phyloP scores from a whole-genome alignment of 1,139 yeast genomes.

The Diutina mesorugosa region DNA sequence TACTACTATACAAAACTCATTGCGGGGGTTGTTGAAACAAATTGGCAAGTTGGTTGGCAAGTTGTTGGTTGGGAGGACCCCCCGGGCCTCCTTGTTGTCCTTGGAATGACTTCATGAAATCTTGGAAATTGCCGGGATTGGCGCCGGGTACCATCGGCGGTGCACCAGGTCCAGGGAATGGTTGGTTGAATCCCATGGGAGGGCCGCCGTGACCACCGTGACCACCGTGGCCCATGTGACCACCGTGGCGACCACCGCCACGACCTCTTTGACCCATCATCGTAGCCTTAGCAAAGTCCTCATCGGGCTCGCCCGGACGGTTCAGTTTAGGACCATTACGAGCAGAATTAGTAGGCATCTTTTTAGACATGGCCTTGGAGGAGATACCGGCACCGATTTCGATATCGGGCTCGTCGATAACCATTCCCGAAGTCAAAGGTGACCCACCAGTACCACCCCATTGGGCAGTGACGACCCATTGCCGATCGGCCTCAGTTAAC shows the following conservation, averaged over 20 bases:
- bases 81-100: background rate
- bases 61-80: background rate
- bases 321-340: constrained; percentile 79
- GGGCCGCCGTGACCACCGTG: background rate
- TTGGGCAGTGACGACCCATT: constrained; percentile 84
- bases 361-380: constrained; percentile 80
- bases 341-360: constrained; percentile 80
- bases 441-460: constrained; percentile 97
- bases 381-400: constrained; percentile 92
- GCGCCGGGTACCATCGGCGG: background rate
- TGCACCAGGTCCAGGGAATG: background rate
- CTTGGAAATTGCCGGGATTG: background rate
- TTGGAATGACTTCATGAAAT: background rate
- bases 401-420: constrained; percentile 93
- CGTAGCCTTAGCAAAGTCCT: constrained; percentile 26
- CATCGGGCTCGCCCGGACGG: constrained; percentile 48
- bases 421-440: constrained; percentile 71
- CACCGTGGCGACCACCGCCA: background rate
- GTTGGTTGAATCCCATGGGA: background rate
- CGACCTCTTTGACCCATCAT: background rate
- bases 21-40: constrained; percentile 1
- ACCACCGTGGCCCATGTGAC: background rate
- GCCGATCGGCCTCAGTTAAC: constrained; percentile 84
- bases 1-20: background rate
- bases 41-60: constrained; percentile 1